Base-by-base conservation (phyloP, 192 early-diverging fungal species). In the Coemansia sp. region DNA sequence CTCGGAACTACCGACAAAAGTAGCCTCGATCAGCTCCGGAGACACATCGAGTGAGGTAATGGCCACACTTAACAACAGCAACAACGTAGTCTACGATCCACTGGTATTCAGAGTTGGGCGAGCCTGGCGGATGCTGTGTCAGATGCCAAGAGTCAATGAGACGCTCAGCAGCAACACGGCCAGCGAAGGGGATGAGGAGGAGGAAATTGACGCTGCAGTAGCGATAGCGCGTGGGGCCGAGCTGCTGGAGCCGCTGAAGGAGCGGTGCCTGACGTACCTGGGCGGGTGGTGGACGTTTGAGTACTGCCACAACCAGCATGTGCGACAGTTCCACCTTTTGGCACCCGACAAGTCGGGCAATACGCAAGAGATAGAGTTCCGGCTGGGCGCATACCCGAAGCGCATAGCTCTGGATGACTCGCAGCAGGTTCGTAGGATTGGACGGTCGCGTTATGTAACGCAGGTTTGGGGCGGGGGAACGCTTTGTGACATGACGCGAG, bases 241-340 rank as follows among this genome's bases (percentile, higher is more conserved):
- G 58, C 70, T 91, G 16, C 64, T 82, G n/a, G 56, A 59, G 38
- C 70, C 79, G 37, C 57, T 82, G 21, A 59, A 69, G 36, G 59
- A 53, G 3, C 45, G 67, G 25, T 92, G 90, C 64, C 65, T 92
- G 25, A 47, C 63, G 45, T 85, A 76, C 43, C 74, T 73, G 41
- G 64, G 72, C 35, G 67, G 80, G 21, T 94, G 85, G 76, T 96
- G 91, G 90, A 86, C 86, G 0, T 96, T 94, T 68, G 90, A 93
- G 70, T 96, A 91, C 70, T 96, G 94, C 68, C 93, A 93, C 74
- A 42, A 47, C 31, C 62, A 61, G 8, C 61, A 86, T 36, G 83
- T 91, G 34, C 84, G 84, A 8, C 91, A 93, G 78, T 89, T 76
- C 69, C 86, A 88, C 66, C 61, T 72, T 28, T 57, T 71, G 39